Evolutionary conservation across 2,329 filamentous ascomycete species (phyloP).

Genomic region (Ophiocordyceps robertsii): DNA sequence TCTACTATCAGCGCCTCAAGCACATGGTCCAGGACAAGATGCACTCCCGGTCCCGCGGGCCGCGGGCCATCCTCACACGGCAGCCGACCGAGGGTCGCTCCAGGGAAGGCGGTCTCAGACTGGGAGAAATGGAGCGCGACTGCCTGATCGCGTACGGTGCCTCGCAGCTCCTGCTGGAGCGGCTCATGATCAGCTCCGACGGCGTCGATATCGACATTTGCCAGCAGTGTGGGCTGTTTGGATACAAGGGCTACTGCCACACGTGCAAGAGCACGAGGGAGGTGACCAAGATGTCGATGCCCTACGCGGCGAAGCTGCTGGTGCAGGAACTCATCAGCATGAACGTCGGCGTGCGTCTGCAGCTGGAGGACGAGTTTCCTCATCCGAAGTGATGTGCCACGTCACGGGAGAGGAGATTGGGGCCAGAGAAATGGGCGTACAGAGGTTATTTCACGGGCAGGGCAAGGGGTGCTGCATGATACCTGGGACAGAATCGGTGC

Average conservation of each 20-base stretch:
- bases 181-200: conserved; percentile 89
- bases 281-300: conserved; percentile 89
- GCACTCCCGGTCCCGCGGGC: conserved; percentile 87
- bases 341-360: conserved; percentile 91
- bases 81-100: conserved; percentile 95
- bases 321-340: conserved; percentile 95
- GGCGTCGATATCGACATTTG: conserved; percentile 87
- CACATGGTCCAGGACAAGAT: conserved; percentile 99
- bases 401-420: background rate
- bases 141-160: conserved; percentile 96
- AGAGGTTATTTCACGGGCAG: background rate
- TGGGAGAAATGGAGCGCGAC: conserved; percentile 98
- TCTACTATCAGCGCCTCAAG: conserved; percentile 99
- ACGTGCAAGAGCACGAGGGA: conserved; percentile 75
- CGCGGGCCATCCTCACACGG: conserved; percentile 79
- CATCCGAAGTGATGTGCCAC: conserved; percentile 28
- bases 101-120: conserved; percentile 75
- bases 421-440: background rate
- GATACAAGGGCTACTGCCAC: conserved; percentile 89
- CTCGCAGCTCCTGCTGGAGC: conserved; percentile 79
- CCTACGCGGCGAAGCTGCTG: conserved; percentile 90
- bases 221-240: conserved; percentile 87
- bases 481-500: no score
- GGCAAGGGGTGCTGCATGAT: background rate
- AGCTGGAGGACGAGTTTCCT: conserved; percentile 89